Evolutionary conservation across 1,284 basidiomycete species (phyloP).

Genomic region (Irpex sp.): DNA sequence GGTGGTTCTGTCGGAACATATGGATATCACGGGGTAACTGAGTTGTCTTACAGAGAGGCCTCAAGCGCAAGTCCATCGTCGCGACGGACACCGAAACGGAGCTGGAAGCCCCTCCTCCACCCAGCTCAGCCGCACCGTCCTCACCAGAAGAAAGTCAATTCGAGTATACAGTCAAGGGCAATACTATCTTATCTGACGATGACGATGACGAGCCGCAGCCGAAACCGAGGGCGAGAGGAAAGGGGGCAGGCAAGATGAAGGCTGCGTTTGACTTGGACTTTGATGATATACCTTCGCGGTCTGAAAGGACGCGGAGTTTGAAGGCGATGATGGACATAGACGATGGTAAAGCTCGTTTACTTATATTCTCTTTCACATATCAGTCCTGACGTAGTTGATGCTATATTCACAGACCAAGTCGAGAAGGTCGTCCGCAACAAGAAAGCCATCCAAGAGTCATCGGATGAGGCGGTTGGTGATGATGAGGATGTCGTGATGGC

Average conservation of each 20-base stretch:
- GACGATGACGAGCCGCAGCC: conserved; percentile 36
- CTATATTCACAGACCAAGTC: background rate
- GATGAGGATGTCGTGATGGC: conserved; percentile 24
- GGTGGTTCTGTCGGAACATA: background rate
- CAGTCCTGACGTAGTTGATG: background rate
- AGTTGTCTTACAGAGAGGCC: conserved; percentile 37
- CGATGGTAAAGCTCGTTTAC: conserved; percentile 56
- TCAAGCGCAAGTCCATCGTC: conserved; percentile 49
- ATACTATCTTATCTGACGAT: conserved; percentile 49
- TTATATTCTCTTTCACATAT: background rate
- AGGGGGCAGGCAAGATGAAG: conserved; percentile 21
- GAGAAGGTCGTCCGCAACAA: background rate
- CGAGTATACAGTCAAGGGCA: conserved; percentile 33
- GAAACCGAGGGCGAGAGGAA: conserved; percentile 16
- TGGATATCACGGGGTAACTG: background rate
- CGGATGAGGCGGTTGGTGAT: conserved; percentile 9
- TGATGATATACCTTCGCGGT: conserved; percentile 29
- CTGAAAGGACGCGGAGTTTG: conserved; percentile 34
- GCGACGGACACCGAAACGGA: conserved; percentile 17
- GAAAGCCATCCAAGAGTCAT: background rate
- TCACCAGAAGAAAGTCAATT: background rate
- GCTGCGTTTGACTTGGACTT: conserved; percentile 20
- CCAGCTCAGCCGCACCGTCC: conserved; percentile 8
- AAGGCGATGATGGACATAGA: conserved; percentile 73
- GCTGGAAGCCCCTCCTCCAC: conserved; percentile 5